Evolutionary conservation across 1,284 basidiomycete species (phyloP).

Genomic region (Taiwanofungus camphoratus): DNA sequence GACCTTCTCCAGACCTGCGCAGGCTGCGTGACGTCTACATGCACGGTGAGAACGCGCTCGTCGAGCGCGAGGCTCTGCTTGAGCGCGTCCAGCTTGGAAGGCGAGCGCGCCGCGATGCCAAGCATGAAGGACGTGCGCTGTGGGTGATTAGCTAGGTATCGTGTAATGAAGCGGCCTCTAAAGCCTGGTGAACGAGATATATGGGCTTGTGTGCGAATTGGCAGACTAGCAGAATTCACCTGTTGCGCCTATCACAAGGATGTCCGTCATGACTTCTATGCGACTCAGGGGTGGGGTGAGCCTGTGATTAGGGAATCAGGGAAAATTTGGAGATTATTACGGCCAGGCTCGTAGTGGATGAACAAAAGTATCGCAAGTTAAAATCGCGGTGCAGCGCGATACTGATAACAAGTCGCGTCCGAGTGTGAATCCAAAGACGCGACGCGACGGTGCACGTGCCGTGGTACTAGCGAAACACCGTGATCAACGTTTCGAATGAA

Average conservation of each 20-base stretch:
- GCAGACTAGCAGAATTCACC: conserved; percentile 23
- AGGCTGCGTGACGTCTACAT: conserved; percentile 47
- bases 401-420: too few species aligned
- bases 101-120: conserved; percentile 55
- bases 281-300: too few species aligned
- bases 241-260: conserved; percentile 62
- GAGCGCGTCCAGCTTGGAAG: conserved; percentile 45
- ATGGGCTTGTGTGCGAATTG: conserved; percentile 12
- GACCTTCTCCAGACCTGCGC: conserved; percentile 50
- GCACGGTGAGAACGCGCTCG: conserved; percentile 36
- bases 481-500: too few species aligned
- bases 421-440: too few species aligned
- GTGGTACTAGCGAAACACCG: too few species aligned
- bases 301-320: too few species aligned
- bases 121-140: conserved; percentile 56
- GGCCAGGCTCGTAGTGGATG: too few species aligned
- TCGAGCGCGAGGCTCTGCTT: conserved; percentile 35
- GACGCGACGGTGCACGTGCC: too few species aligned
- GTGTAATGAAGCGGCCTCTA: conserved; percentile 57
- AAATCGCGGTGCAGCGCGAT: too few species aligned
- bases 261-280: conserved; percentile 42
- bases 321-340: too few species aligned
- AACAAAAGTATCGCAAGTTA: too few species aligned
- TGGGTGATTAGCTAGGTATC: conserved; percentile 55
- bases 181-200: conserved; percentile 37